Evolutionary conservation across 306 rosid genomes (phyloP).

Genomic region (Rubus parviflorus): DNA sequence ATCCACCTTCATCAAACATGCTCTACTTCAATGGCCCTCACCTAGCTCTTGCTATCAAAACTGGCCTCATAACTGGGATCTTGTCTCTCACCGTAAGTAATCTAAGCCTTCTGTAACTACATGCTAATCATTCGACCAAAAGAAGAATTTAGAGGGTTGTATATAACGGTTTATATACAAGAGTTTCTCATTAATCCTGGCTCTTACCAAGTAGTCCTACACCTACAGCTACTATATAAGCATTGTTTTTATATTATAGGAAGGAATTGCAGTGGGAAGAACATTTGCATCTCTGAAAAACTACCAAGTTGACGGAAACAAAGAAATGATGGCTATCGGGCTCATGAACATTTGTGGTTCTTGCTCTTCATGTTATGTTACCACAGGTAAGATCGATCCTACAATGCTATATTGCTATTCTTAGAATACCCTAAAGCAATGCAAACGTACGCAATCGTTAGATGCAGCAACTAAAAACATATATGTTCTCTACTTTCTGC

Average conservation of each 20-base stretch:
- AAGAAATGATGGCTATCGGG: constrained; percentile 99
- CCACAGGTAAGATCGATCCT: constrained; percentile 54
- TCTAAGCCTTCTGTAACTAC: neutral
- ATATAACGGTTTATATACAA: neutral
- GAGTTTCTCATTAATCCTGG: neutral
- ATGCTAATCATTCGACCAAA: neutral
- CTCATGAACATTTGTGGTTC: constrained; percentile 95
- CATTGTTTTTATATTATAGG: constrained; percentile 42
- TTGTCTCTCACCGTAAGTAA: constrained; percentile 87
- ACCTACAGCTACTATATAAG: neutral
- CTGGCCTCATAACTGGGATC: constrained; percentile 87
- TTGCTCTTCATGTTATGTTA: constrained; percentile 90
- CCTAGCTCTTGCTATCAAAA: constrained; percentile 80
- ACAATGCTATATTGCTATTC: constrained; percentile 17
- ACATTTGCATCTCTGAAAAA: constrained; percentile 83
- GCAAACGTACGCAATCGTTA: neutral
- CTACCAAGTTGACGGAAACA: constrained; percentile 99
- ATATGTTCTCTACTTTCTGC: constrained; percentile 21
- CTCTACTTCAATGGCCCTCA: constrained; percentile 63
- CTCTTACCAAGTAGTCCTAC: neutral
- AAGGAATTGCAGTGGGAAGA: constrained; percentile 99
- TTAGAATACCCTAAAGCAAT: constrained; percentile 7
- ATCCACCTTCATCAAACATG: constrained; percentile 90
- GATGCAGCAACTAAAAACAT: constrained; percentile 7
- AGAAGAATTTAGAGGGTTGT: neutral